phyloP scores from a whole-genome alignment of 1,284 basidiomycete species.

The Rhodotorula sp. region DNA sequence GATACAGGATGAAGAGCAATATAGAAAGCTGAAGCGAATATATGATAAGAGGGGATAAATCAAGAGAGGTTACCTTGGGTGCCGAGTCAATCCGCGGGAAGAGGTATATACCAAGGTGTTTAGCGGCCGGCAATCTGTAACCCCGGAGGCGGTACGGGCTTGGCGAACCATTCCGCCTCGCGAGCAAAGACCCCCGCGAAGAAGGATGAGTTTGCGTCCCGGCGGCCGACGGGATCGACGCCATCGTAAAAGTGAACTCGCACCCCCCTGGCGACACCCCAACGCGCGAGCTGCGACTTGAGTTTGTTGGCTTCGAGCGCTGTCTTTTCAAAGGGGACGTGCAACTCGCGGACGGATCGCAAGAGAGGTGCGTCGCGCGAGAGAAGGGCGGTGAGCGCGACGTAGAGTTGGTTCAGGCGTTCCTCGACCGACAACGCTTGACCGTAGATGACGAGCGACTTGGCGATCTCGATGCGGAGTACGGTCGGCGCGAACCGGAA shows the following conservation, averaged over 20 bases:
- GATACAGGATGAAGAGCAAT: background rate
- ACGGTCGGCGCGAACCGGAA: background rate
- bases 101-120: too few relatives aligned
- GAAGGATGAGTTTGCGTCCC: background rate
- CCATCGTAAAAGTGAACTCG: background rate
- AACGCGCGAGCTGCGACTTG: background rate
- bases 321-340: background rate
- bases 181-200: background rate
- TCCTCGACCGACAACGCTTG: background rate
- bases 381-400: background rate
- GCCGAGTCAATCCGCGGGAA: too few relatives aligned
- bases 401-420: background rate
- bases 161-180: background rate
- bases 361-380: background rate
- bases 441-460: background rate
- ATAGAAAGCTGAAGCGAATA: background rate
- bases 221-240: background rate
- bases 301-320: background rate
- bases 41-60: background rate
- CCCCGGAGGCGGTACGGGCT: too few relatives aligned
- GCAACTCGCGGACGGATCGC: background rate
- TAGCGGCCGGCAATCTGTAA: too few relatives aligned
- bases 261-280: background rate
- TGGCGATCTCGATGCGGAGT: background rate
- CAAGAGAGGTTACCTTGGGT: background rate